Evolutionary conservation across 1,284 basidiomycete species (phyloP), one percentile per base, ranked within the genome.

Genomic region (Leccinum pachyderme): DNA sequence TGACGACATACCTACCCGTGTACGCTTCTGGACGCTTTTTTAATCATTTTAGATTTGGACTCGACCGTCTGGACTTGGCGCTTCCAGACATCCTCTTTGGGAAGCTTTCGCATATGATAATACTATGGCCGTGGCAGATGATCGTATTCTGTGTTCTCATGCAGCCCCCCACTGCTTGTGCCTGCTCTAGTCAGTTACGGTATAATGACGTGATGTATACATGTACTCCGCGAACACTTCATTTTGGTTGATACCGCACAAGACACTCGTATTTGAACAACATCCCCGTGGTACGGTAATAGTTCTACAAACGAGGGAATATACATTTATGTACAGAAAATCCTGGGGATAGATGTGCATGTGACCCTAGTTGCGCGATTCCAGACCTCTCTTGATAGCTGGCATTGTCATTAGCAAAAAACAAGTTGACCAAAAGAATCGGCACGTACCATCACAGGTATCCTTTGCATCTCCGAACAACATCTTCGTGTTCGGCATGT

Each of bases 381-480:
- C 82, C 15, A 85, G 68, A 15, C 81, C 79, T 44, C 77, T 78
- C 66, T 84, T 84, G 63, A 84, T 76, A 43, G 82, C 82, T 84
- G 56, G 8, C 28, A 46, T 46, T 39, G 44, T 61, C 29, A 49
- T 50, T 2, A 47, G 55, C 66, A 35, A 62, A 47, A 61, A 35
- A 43, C 28, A n/a, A 41, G 31, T 49, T 43, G 24, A 11, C 33
- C 7, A 11, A 53, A 1, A 1, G 15, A 5, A 22, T 46, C 12
- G 13, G 29, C n/a, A 62, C 80, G 60, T 58, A 87, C 88, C 89
- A 70, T 93, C 91, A 63, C 91, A 93, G 35, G 87, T 88, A 63
- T 87, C 85, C 70, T 91, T 92, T 37, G 91, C 91, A 70, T 93
- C 91, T 50, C 91, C 91, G 62, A 93, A 93, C 59, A 93, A 64